Base-by-base conservation (phyloP, 345 rosid genomes). In the Laguncularia racemosa region DNA sequence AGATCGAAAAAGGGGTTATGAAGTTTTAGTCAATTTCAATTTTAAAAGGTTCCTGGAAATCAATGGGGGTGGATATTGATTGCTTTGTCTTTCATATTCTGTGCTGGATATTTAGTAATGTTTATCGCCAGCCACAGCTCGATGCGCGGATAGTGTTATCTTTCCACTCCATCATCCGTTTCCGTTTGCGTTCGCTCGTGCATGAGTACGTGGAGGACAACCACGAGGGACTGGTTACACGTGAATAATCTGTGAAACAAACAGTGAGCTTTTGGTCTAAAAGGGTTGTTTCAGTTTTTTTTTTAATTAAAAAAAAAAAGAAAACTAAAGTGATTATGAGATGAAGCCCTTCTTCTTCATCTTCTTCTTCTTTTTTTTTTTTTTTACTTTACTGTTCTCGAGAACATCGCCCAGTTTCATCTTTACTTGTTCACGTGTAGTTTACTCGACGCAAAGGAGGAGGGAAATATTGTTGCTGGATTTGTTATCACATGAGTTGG, bases 401-500 rank as follows among this genome's bases (percentile, higher is more conserved):
- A 53, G 52, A 71, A 60, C 73, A 67, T 53, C 79, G 71, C 76
- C 73, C 59, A 21, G 48, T 66, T 55, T 60, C 46, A 33, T 56
- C 51, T 55, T 20, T 21, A 55, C 54, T 46, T 70, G 63, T 68
- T 75, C 79, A 75, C 79, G 79, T 75, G 79, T 56, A 17, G 67
- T 55, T 67, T 70, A 52, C 40, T n/a, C 58, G 58, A 55, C 46
- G 58, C 21, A 12, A 16, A 46, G 16, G 45, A 18, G 57, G 66
- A 55, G 71, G 53, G 65, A 64, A 67, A 16, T 58, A 40, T 59
- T 58, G 54, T 52, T 50, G 62, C 63, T 55, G 63, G 58, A 46
- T 60, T 75, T 75, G 79, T 69, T 62, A 59, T 72, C 59, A 71
- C 84, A 76, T 66, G 76, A 65, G 71, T 67, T 69, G 71, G 70